phyloP scores from a whole-genome alignment of 2,329 filamentous ascomycete genomes.

The Colletotrichum navitas region DNA sequence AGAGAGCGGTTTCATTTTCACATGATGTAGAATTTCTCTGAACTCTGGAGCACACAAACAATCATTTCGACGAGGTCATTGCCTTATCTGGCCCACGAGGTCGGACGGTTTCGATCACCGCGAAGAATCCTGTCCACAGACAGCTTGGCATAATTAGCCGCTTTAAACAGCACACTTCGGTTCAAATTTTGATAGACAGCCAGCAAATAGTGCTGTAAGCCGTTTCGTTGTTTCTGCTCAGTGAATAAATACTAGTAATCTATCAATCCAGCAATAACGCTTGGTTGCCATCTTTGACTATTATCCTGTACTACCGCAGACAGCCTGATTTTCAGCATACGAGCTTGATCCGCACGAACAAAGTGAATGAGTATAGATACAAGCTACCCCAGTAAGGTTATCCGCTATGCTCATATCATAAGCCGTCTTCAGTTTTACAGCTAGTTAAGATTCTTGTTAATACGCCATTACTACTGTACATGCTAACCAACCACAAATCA shows the following conservation, averaged over 20 bases:
- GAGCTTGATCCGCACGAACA: background rate
- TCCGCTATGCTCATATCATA: background rate
- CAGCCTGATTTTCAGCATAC: background rate
- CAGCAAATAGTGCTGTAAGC: background rate
- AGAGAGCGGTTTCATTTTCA: background rate
- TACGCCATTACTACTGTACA: background rate
- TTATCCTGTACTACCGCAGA: background rate
- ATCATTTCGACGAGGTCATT: background rate
- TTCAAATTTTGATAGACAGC: background rate
- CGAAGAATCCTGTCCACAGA: background rate
- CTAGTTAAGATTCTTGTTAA: background rate
- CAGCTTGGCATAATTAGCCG: no score
- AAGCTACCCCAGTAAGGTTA: background rate
- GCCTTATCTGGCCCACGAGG: background rate
- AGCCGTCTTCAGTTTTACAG: background rate
- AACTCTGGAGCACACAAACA: background rate
- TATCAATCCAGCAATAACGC: background rate
- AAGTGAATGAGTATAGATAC: background rate
- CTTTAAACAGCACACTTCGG: background rate
- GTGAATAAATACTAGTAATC: background rate
- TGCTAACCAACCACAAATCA: fast-evolving
- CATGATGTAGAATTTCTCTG: background rate
- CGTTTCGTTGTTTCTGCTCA: background rate
- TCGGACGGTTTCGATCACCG: background rate
- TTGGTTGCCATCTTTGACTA: background rate